Evolutionary conservation across 768 basidiomycete genomes (phyloP), one percentile per base, ranked within the genome.

Genomic region (Nevesoporus exiguus): DNA sequence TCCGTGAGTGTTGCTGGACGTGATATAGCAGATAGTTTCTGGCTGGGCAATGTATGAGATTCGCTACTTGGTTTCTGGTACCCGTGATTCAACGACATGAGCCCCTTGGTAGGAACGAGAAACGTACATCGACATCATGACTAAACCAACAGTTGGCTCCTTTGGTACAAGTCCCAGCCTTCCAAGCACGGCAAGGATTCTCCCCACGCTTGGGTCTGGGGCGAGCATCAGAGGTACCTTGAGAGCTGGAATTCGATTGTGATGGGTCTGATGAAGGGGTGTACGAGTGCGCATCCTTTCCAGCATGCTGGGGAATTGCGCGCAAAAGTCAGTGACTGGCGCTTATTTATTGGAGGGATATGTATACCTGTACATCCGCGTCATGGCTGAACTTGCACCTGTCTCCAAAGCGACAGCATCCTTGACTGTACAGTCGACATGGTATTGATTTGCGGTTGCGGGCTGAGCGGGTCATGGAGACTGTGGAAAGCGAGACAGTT

Each of bases 81-180:
- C 21, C 52, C 29, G 29, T 8, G 1, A 22, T 14, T 36, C 42
- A 9, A 27, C 43, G 30, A 46, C 25, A 14, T 1, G 14, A 15
- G n/a, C 31, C 40, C n/a, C 25, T 19, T 3, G 3, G 30, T 5
- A 43, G 29, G 36, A 52, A 40, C 11, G 17, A 44, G 21, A 24
- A n/a, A 57, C 63, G n/a, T 60, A 74, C 73, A n/a, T 68, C 59
- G 5, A 63, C 49, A 37, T 66, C 62, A 47, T 77, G 76, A 10
- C 21, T 43, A 46, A 65, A 76, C 45, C 64, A 57, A 51, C 76
- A 76, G 44, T 65, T 66, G 8, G 64, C 51, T 17, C 75, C 75
- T 55, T 61, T 71, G 49, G 61, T 52, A 61, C 77, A 77, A 8
- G 62, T 65, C 40, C 76, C 75, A 48, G 64, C 65, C 45, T 66